These are phyloP conservation scores for Tolypocladium cylindrosporum DNA, from an alignment of 2,329 filamentous ascomycete species.

Conservation along the genomic window DNA sequence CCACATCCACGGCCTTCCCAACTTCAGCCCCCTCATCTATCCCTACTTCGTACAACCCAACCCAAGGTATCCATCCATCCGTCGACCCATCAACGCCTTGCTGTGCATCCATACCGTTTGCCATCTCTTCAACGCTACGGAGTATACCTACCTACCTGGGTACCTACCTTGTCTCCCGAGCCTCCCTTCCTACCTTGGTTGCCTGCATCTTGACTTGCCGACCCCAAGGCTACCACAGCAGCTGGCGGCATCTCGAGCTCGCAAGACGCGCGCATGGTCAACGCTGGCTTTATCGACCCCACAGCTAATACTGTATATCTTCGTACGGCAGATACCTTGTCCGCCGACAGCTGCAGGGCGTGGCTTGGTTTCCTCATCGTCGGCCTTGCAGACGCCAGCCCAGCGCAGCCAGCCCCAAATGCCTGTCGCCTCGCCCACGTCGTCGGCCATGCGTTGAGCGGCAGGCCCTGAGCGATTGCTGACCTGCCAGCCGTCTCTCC, in stretches of 20 bases:
- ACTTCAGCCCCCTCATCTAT: not conserved
- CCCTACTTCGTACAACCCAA: not conserved
- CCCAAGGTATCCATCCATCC: not conserved
- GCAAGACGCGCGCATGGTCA: not conserved
- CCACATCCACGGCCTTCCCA: not conserved
- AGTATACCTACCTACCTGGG: not conserved
- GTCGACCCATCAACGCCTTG: not conserved
- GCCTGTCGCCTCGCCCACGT: conserved; percentile 22
- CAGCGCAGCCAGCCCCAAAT: conserved; percentile 25
- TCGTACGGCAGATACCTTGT: not conserved
- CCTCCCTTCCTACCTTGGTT: no score
- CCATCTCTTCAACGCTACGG: not conserved
- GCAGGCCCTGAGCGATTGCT: conserved; percentile 31
- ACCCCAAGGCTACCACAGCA: not conserved
- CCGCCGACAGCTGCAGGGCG: not conserved
- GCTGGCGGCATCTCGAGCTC: not conserved
- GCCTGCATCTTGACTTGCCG: no score
- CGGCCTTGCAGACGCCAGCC: conserved; percentile 7
- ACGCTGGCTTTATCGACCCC: not conserved
- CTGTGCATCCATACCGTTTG: not conserved
- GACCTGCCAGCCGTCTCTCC: conserved; percentile 15
- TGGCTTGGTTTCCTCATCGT: not conserved
- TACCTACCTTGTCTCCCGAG: no score
- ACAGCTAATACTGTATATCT: not conserved
- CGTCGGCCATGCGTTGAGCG: conserved; percentile 30